A percentile compares a stretch with the other conserved stretches of the same genome.
Evolutionary conservation across 129 eudicot genomes (phyloP).

Genomic region (Logfia minima): DNA sequence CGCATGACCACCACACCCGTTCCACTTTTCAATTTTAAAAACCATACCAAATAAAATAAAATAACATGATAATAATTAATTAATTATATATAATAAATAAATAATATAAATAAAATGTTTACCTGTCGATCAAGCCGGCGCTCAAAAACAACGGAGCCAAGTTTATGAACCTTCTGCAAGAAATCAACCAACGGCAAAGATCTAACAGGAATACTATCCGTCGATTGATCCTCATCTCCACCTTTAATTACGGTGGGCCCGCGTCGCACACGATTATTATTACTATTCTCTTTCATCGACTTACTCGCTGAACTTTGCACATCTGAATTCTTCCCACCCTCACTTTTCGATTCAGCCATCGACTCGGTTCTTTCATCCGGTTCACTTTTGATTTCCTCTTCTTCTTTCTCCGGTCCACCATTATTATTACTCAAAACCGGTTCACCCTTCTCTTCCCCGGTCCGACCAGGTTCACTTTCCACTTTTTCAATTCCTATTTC

Average conservation of each 20-base stretch:
- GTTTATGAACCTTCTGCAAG: conserved; percentile 51
- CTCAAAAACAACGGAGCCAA: conserved; percentile 60
- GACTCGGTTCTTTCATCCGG: conserved; percentile 38
- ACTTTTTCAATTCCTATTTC: conserved; percentile 12
- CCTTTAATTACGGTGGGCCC: conserved; percentile 22
- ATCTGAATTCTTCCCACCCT: conserved; percentile 57
- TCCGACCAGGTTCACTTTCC: conserved; percentile 30
- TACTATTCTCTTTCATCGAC: conserved; percentile 40
- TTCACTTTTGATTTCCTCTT: conserved; percentile 34
- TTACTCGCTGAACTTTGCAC: conserved; percentile 86
- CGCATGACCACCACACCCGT: too few relatives aligned
- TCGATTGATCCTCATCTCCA: conserved; percentile 38
- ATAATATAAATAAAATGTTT: not conserved
- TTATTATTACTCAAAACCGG: not conserved
- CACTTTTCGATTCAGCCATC: conserved; percentile 50
- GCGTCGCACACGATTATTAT: conserved; percentile 32
- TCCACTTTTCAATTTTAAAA: too few relatives aligned
- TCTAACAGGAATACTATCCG: conserved; percentile 44
- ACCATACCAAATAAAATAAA: too few relatives aligned
- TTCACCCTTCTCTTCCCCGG: conserved; percentile 29
- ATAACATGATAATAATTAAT: too few relatives aligned
- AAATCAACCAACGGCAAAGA: conserved; percentile 71
- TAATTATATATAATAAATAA: not conserved
- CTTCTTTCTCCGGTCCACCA: conserved; percentile 26
- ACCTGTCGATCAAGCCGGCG: conserved; percentile 92